A percentile compares a stretch with the other conserved stretches of the same genome.
phyloP scores from a whole-genome alignment of 2,329 filamentous ascomycete species.

The Cladosporium sphaerospermum region DNA sequence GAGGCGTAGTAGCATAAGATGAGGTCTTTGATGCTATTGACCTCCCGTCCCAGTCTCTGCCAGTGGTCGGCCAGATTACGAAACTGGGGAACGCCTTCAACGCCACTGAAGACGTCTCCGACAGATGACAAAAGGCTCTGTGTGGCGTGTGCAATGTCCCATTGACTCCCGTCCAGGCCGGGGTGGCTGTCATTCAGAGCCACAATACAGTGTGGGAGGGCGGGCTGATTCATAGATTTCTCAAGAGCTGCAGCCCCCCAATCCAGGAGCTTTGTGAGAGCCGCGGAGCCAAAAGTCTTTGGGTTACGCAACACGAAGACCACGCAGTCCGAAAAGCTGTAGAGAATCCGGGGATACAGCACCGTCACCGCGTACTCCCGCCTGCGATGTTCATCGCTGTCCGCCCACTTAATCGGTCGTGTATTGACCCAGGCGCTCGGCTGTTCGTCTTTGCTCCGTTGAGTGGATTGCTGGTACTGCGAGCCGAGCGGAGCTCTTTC shows the following conservation, averaged over 20 bases:
- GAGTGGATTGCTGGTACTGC: conserved; percentile 11
- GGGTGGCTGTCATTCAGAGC: conserved; percentile 37
- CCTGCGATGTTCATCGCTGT: conserved; percentile 25
- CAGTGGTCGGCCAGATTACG: conserved; percentile 39
- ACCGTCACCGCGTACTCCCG: conserved; percentile 35
- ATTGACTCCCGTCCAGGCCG: conserved; percentile 28
- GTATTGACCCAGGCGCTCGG: conserved; percentile 15
- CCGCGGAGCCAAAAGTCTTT: conserved; percentile 32
- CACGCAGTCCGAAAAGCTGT: conserved; percentile 40
- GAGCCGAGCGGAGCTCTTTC: conserved; percentile 36
- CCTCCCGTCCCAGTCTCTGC: conserved; percentile 35
- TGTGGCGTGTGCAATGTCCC: conserved; percentile 29
- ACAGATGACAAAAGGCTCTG: conserved; percentile 29
- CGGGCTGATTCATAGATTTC: conserved; percentile 50
- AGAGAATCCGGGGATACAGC: conserved; percentile 37
- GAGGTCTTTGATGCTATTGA: conserved; percentile 42
- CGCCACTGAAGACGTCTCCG: conserved; percentile 24
- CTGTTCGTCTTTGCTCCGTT: conserved; percentile 12
- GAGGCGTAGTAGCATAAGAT: conserved; percentile 47
- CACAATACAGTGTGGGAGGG: conserved; percentile 50
- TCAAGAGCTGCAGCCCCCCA: conserved; percentile 49
- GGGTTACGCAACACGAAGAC: conserved; percentile 38
- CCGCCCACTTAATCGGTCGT: conserved; percentile 29
- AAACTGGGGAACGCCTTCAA: conserved; percentile 29
- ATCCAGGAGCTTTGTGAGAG: conserved; percentile 36